These are phyloP conservation scores for Flaveria sonorensis DNA, from an alignment of 129 eudicot species.

Conservation along the genomic window DNA sequence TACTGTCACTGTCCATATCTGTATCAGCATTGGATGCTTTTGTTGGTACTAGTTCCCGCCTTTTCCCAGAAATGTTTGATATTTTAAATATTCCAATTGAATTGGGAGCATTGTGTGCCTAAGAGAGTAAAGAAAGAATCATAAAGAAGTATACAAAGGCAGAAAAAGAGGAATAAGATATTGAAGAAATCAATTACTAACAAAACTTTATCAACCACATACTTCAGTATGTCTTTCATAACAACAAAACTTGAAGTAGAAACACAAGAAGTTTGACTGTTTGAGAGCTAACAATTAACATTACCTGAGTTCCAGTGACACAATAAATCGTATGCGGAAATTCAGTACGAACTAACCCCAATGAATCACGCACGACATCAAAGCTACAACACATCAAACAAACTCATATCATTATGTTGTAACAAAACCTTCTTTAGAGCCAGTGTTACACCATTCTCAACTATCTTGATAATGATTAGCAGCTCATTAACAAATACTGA, in stretches of 20 bases:
- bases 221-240: background rate
- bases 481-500: background rate
- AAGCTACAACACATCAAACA: conserved; percentile 53
- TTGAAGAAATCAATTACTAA: background rate
- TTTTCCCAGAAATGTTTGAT: conserved; percentile 83
- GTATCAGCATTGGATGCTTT: conserved; percentile 54
- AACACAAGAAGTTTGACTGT: background rate
- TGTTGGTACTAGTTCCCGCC: conserved; percentile 66
- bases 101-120: conserved; percentile 84
- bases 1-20: conserved; percentile 82
- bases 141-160: background rate
- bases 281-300: background rate
- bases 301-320: conserved; percentile 91
- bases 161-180: no score
- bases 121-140: conserved; percentile 10
- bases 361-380: conserved; percentile 77
- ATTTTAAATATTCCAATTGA: conserved; percentile 83
- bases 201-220: background rate
- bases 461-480: background rate
- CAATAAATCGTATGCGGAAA: conserved; percentile 86
- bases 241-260: background rate
- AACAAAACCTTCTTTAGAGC: background rate
- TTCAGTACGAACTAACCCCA: conserved; percentile 86
- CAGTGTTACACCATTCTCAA: background rate
- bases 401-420: background rate